These are phyloP conservation scores for Panaeolus papilionaceus DNA, from an alignment of 768 basidiomycete genomes.

Conservation along the genomic window DNA sequence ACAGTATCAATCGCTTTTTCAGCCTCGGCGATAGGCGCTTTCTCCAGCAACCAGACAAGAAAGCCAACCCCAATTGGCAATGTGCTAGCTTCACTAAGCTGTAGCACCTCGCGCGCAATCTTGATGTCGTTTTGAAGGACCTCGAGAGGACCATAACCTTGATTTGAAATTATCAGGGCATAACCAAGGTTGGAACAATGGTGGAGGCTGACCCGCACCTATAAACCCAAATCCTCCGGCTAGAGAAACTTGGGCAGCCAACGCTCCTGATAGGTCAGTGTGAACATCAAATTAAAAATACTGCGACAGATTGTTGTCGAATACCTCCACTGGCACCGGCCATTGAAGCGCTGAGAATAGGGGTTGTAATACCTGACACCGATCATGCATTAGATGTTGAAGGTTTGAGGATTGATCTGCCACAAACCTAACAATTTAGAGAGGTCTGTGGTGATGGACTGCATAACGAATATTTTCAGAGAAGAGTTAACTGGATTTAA, in stretches of 20 bases:
- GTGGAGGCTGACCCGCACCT: conserved; percentile 53
- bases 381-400: background rate
- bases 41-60: conserved; percentile 74
- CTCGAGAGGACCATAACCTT: conserved; percentile 56
- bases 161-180: conserved; percentile 17
- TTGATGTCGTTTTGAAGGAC: conserved; percentile 56
- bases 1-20: conserved; percentile 52
- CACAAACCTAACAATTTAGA: conserved; percentile 59
- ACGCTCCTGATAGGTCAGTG: conserved; percentile 37
- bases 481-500: background rate
- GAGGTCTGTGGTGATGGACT: conserved; percentile 45
- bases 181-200: conserved; percentile 17
- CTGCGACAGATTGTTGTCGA: background rate
- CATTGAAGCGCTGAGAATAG: conserved; percentile 75
- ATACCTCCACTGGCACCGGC: conserved; percentile 69
- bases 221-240: conserved; percentile 83
- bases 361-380: conserved; percentile 56
- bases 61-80: conserved; percentile 78
- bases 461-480: background rate
- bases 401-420: background rate
- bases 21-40: conserved; percentile 40
- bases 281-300: conserved; percentile 23
- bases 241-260: conserved; percentile 66
- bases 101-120: conserved; percentile 54
- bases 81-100: conserved; percentile 38